Conservation (phyloP, 176 grass and related monocot genomes). For the Dendrocalamus sinicus region DNA sequence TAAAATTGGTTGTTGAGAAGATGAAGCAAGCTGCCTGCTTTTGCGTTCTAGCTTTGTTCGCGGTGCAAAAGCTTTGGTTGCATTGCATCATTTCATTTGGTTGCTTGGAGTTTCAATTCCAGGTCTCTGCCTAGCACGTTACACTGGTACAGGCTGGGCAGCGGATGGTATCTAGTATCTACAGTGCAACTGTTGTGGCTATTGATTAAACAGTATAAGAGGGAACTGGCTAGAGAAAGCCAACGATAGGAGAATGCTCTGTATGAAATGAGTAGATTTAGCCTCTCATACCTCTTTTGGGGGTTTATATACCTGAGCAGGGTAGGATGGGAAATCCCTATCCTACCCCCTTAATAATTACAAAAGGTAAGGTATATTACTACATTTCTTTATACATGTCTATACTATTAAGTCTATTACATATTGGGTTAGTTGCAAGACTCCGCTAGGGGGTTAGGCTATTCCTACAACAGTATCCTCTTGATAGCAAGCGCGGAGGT, state of each 20-base stretch:
- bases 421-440: fast-evolving
- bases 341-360: no score
- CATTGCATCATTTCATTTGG: neutral
- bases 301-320: fast-evolving
- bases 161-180: neutral
- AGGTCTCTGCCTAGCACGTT: neutral
- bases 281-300: no score
- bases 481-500: no score
- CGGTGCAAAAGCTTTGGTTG: neutral
- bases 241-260: no score
- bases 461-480: no score
- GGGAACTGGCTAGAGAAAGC: no score
- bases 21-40: neutral
- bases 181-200: no score
- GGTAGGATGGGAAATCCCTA: no score
- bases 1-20: slow-evolving; percentile 27
- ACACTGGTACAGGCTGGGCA: neutral
- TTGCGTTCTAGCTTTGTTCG: slow-evolving; percentile 1
- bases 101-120: neutral
- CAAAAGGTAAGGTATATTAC: fast-evolving
- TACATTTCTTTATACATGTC: no score
- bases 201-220: no score
- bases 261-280: no score
- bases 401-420: no score
- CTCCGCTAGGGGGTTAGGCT: fast-evolving